Conservation (phyloP, 2,329 filamentous ascomycete genomes). For the Nothophoma quercina region DNA sequence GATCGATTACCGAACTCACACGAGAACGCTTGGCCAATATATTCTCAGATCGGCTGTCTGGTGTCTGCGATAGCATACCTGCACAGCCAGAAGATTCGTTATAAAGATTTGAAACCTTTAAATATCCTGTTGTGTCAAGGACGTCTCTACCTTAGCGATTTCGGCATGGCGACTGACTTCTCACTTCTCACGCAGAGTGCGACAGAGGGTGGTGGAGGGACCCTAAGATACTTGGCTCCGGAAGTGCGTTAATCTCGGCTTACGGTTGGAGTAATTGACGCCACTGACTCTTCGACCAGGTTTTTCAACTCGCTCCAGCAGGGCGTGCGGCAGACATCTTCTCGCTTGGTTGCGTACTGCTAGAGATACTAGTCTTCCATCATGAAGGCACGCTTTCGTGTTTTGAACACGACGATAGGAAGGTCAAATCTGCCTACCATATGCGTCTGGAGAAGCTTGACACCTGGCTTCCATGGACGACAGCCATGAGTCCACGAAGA, state of each 20-base stretch:
- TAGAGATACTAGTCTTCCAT: slow-evolving; percentile 71
- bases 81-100: slow-evolving; percentile 27
- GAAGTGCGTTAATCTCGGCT: slow-evolving; percentile 14
- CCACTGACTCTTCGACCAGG: neutral
- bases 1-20: accelerated
- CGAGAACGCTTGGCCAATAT: slow-evolving; percentile 20
- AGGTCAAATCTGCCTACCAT: neutral
- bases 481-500: too few relatives aligned
- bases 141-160: slow-evolving; percentile 30
- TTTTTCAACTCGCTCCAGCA: neutral
- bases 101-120: slow-evolving; percentile 34
- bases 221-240: slow-evolving; percentile 31
- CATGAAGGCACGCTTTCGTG: slow-evolving; percentile 64
- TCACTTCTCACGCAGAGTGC: slow-evolving; percentile 27
- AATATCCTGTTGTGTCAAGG: slow-evolving; percentile 25
- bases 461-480: neutral
- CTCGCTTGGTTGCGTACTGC: slow-evolving; percentile 73
- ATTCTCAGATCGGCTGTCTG: slow-evolving; percentile 27
- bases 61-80: slow-evolving; percentile 28
- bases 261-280: too few relatives aligned
- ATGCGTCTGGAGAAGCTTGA: neutral
- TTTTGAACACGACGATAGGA: slow-evolving; percentile 59
- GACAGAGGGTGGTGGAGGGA: slow-evolving; percentile 33
- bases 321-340: slow-evolving; percentile 67
- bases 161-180: slow-evolving; percentile 34